Base-by-base conservation (phyloP, 805 yeast genomes). In the Kodamaea jinghongensis region DNA sequence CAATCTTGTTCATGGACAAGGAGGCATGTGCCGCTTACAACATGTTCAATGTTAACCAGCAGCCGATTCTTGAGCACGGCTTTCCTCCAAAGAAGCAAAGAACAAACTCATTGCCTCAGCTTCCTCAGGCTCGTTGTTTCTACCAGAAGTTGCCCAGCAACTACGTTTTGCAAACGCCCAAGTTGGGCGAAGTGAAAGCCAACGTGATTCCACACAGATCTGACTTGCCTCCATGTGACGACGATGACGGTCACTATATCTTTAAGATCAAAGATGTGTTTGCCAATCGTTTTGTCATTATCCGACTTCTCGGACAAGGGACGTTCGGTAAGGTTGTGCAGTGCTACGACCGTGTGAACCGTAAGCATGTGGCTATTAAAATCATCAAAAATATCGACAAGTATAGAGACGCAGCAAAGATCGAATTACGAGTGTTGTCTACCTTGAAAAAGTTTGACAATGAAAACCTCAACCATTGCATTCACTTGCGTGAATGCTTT, bases 331-430 rank as follows among this genome's bases (percentile, higher is more conserved):
- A 86, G 54, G 96, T 89, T 5, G 83, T 85, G 28, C 80, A 83
- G 42, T 93, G 95, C n/a, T 73, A 72, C 49, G 98, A 93, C 56
- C 67, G 72, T 38, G 63, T 70, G 13, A 70, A 76, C 32, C 67
- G 78, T 20, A 70, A 73, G 38, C 70, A 71, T 43, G 93, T 88
- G 32, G 99, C 99, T 1, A 84, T 93, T 44, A 93, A 93, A 60
- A 86, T 93, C 45, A 93, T 93, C 36, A 73, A 95, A 42, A 87
- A 96, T 14, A 84, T 93, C 16, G 96, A 89, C 16, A 87, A 95
- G 66, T 93, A 93, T 61, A 74, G 98, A 40, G 97, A 90, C 55
- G 99, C 99, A 3, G 87, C 96, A 10, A 86, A 84, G 61, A 88
- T 90, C 41, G 99, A 93, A 65, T 70, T 93, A 17, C 67, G 98